Evolutionary conservation across 2,329 filamentous ascomycete species (phyloP).

Genomic region (Beauveria sp.): DNA sequence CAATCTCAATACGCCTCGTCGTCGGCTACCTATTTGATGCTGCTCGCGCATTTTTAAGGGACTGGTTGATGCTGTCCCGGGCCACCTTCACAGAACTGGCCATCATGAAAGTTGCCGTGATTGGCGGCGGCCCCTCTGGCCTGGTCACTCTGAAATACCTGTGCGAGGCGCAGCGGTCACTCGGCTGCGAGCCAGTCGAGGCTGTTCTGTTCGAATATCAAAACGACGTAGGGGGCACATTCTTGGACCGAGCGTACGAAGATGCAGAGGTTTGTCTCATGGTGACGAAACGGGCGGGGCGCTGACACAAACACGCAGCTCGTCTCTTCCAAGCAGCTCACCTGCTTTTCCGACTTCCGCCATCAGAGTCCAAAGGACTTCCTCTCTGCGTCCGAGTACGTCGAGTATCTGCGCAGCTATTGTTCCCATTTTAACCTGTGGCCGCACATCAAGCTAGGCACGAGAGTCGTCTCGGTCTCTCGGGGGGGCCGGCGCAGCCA

Average conservation of each 20-base stretch:
- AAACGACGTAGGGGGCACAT: conserved; percentile 33
- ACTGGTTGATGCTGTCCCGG: not conserved
- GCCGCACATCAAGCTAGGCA: conserved; percentile 26
- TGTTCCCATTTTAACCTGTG: conserved; percentile 29
- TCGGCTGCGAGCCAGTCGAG: conserved; percentile 26
- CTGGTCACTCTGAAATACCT: conserved; percentile 25
- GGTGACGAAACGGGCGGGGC: accelerated
- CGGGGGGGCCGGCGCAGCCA: conserved; percentile 8
- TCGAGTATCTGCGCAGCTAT: conserved; percentile 33
- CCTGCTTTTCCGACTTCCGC: conserved; percentile 38
- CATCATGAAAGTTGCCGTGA: not conserved
- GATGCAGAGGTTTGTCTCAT: not conserved
- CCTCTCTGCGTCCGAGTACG: conserved; percentile 27
- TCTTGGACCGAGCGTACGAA: not conserved
- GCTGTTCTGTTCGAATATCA: conserved; percentile 34
- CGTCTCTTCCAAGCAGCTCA: conserved; percentile 33
- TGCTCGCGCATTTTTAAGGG: no score
- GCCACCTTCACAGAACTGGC: not conserved
- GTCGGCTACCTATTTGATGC: not conserved
- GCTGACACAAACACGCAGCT: conserved; percentile 10
- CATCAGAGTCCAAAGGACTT: conserved; percentile 31
- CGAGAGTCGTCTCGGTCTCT: conserved; percentile 21
- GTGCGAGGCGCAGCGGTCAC: conserved; percentile 23
- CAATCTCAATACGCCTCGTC: no score
- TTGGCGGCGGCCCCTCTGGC: not conserved